A percentile compares a stretch with the other conserved stretches of the same genome.
phyloP scores from a whole-genome alignment of 2,329 filamentous ascomycete species.

The Fusarium pseudoanthophilum region DNA sequence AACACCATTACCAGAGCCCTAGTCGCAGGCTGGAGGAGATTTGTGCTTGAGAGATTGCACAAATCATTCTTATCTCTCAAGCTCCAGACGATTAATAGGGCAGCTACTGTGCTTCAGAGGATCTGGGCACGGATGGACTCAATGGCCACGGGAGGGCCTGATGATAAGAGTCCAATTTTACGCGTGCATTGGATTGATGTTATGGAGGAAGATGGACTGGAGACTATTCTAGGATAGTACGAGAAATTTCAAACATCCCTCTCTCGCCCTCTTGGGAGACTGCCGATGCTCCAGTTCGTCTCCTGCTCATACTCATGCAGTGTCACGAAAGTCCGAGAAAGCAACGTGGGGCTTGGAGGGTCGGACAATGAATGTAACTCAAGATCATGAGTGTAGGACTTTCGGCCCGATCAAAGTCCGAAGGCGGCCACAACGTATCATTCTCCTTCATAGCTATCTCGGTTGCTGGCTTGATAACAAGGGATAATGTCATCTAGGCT shows the following conservation, averaged over 20 bases:
- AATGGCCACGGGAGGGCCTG: fast-evolving
- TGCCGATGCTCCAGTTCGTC: background rate
- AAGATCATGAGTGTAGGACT: background rate
- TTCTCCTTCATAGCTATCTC: background rate
- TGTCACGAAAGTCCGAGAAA: background rate
- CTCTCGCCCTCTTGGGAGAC: too few species aligned
- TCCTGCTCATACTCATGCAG: too few species aligned
- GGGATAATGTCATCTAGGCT: background rate
- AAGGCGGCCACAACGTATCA: background rate
- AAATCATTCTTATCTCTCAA: background rate
- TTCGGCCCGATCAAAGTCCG: background rate
- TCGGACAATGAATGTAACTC: background rate
- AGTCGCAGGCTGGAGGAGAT: background rate
- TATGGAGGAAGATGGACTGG: background rate
- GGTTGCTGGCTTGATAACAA: background rate
- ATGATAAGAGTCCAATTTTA: background rate
- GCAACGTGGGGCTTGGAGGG: background rate
- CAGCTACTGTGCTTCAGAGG: background rate
- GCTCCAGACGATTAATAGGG: background rate
- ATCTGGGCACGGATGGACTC: background rate
- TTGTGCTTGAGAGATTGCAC: background rate
- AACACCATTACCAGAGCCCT: too few species aligned
- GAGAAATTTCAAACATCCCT: fast-evolving
- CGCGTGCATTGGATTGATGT: background rate
- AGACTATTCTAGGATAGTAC: background rate